Conservation (phyloP, 495 filamentous ascomycete genomes). For the Neurospora discreta region DNA sequence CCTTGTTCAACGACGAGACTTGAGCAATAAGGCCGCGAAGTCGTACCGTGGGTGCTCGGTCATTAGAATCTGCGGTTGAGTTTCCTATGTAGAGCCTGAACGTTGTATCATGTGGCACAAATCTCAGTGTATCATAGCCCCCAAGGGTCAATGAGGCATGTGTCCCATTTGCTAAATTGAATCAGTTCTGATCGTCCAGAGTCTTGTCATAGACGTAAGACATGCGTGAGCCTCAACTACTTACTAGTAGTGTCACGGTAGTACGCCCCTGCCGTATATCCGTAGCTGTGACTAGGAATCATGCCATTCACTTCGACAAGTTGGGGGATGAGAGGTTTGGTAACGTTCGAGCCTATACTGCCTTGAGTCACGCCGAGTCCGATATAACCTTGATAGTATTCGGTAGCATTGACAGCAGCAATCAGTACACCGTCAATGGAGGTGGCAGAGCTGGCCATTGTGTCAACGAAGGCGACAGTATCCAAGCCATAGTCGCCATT, state of each 20-base stretch:
- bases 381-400: constrained; percentile 47
- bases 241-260: constrained; percentile 36
- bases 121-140: constrained; percentile 51
- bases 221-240: background rate
- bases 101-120: constrained; percentile 40
- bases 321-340: constrained; percentile 25
- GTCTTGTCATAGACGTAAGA: background rate
- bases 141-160: constrained; percentile 50
- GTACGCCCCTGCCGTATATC: constrained; percentile 56
- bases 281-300: constrained; percentile 53
- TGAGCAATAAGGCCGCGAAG: constrained; percentile 45
- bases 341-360: constrained; percentile 27
- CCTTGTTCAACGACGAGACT: constrained; percentile 26
- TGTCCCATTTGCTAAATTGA: constrained; percentile 21
- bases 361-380: constrained; percentile 42
- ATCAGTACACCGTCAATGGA: constrained; percentile 38
- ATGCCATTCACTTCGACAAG: constrained; percentile 38
- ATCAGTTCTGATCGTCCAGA: background rate
- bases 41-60: constrained; percentile 38
- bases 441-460: constrained; percentile 26
- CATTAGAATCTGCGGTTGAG: constrained; percentile 18
- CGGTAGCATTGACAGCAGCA: constrained; percentile 42
- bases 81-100: constrained; percentile 32
- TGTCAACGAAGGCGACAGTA: constrained; percentile 35
- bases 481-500: constrained; percentile 53